Conservation (phyloP, 106 monocot species). For the Hemerocallis citrina region DNA sequence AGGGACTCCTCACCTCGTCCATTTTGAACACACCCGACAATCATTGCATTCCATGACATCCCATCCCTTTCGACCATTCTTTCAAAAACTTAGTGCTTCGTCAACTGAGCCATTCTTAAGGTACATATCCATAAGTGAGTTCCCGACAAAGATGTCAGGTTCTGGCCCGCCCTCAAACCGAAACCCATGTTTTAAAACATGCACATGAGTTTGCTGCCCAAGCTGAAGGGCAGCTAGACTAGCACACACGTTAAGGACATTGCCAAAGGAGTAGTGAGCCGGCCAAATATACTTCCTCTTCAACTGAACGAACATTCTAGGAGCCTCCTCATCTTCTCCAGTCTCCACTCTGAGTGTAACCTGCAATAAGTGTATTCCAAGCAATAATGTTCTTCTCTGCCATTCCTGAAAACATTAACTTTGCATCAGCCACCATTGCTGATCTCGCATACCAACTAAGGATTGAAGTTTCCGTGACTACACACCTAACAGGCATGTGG, state of each 20-base stretch:
- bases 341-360: slow-evolving; percentile 63
- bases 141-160: slow-evolving; percentile 53
- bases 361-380: slow-evolving; percentile 81
- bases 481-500: slow-evolving; percentile 41
- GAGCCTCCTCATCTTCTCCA: slow-evolving; percentile 60
- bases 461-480: slow-evolving; percentile 67
- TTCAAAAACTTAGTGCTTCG: slow-evolving; percentile 39
- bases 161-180: slow-evolving; percentile 36
- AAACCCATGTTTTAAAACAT: slow-evolving; percentile 72
- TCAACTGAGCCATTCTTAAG: slow-evolving; percentile 46
- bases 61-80: slow-evolving; percentile 38
- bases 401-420: slow-evolving; percentile 47
- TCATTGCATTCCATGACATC: slow-evolving; percentile 79
- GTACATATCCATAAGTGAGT: slow-evolving; percentile 75
- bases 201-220: slow-evolving; percentile 52
- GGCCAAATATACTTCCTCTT: slow-evolving; percentile 57
- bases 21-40: slow-evolving; percentile 69
- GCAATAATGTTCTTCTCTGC: slow-evolving; percentile 49
- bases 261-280: slow-evolving; percentile 72
- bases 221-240: slow-evolving; percentile 45
- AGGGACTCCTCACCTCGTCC: slow-evolving; percentile 23
- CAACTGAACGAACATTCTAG: slow-evolving; percentile 36
- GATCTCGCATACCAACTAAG: slow-evolving; percentile 57
- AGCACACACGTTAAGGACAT: slow-evolving; percentile 54
- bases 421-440: slow-evolving; percentile 38